Evolutionary conservation across 2,329 filamentous ascomycete genomes (phyloP), one percentile per base, ranked within the genome.

Genomic region (Colletotrichum acutatum): DNA sequence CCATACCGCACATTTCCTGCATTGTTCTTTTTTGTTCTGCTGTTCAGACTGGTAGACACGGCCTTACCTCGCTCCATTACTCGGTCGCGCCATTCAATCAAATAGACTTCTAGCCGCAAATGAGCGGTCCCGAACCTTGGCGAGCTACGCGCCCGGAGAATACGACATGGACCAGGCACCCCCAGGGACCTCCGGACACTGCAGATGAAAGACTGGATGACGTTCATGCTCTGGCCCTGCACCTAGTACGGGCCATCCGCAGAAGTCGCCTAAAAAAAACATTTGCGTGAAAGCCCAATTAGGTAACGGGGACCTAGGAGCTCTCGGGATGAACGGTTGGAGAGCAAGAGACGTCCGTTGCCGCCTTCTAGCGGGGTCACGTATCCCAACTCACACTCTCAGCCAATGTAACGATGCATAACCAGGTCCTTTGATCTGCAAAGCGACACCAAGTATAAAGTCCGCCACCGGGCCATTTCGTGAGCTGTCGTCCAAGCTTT

Each of bases 31-130:
- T 9, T 24, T 8, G 12, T 7, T 12, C 14, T 14, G n/a, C 14
- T 49, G 19, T 49, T 49, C 37, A 28, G 26, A 42, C 12, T 66
- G 11, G 26, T 49, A 59, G 54, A 59, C 22, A 5, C 65, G 70
- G 42, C 42, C 46, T 64, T 64, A 49, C 61, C 60, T 72, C 70
- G 70, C 70, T 70, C 46, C 66, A 70, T 72, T 71, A 42, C 60
- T 73, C 66, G 71, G 60, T 71, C 56, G 53, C 68, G 54, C 71
- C 66, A 46, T 28, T 62, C n/a, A 54, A 57, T 61, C 26, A 52
- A 72, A 65, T 61, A 72, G 28, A 66, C 66, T 5, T 66, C 32
- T 62, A 54, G n/a, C 24, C 26, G n/a, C 57, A 57, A 66, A 61
- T 61, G 59, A 65, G 46, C 61, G 22, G 4, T 6, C 16, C 46